Conservation (phyloP, 345 rosid genomes). For the Cardamine occulta region DNA sequence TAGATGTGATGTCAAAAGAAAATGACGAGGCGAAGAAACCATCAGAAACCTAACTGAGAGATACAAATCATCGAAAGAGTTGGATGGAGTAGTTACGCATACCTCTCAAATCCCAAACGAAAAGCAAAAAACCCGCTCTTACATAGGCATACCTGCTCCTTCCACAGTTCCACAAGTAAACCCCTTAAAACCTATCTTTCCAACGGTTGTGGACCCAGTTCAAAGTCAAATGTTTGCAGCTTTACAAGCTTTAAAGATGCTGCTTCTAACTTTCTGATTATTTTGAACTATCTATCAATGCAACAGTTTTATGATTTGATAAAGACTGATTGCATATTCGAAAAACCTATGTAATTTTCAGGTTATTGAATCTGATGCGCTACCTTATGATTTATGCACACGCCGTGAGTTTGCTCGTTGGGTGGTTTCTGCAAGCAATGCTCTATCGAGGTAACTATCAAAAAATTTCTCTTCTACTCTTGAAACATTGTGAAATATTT, state of each 20-base stretch:
- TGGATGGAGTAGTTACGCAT: conserved; percentile 40
- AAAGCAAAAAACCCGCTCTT: conserved; percentile 39
- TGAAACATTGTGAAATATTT: conserved; percentile 17
- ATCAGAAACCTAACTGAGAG: conserved; percentile 38
- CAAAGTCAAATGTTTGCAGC: conserved; percentile 86
- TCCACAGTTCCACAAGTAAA: conserved; percentile 62
- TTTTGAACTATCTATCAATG: neutral
- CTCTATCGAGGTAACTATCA: conserved; percentile 63
- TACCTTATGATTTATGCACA: conserved; percentile 77
- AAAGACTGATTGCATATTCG: neutral
- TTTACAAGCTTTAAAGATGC: conserved; percentile 82
- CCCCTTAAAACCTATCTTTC: conserved; percentile 72
- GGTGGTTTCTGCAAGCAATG: conserved; percentile 81
- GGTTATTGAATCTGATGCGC: conserved; percentile 82
- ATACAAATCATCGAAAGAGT: conserved; percentile 44
- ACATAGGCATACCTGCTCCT: conserved; percentile 89
- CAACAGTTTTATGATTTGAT: neutral
- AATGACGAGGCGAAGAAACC: conserved; percentile 39
- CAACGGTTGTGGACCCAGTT: conserved; percentile 72
- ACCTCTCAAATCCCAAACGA: conserved; percentile 38
- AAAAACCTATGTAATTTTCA: conserved; percentile 35
- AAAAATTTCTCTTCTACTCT: neutral
- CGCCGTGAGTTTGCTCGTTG: conserved; percentile 96
- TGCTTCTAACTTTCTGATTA: conserved; percentile 3
- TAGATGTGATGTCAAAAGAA: conserved; percentile 39